These are phyloP conservation scores for Clonostachys chloroleuca DNA, from an alignment of 2,329 filamentous ascomycete species.

Conservation along the genomic window DNA sequence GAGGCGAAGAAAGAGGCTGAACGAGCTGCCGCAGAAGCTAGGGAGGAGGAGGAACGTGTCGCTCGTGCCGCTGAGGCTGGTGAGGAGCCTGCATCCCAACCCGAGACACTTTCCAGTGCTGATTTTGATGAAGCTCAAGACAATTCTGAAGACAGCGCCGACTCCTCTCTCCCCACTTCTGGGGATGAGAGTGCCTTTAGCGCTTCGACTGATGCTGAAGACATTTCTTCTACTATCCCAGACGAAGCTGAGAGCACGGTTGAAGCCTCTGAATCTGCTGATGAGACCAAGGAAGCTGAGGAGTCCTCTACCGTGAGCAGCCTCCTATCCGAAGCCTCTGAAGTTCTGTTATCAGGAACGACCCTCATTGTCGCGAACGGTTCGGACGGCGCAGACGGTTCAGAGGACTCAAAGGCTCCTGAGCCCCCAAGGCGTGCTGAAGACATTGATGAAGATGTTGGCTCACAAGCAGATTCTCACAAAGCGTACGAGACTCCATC, in stretches of 20 bases:
- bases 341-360: slow-evolving; percentile 13
- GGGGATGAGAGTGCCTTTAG: background rate
- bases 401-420: no score
- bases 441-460: no score
- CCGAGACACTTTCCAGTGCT: slow-evolving; percentile 6
- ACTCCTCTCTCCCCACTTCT: background rate
- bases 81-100: slow-evolving; percentile 2
- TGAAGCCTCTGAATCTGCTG: slow-evolving; percentile 2
- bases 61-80: slow-evolving; percentile 7
- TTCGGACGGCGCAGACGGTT: slow-evolving; percentile 9
- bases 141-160: background rate
- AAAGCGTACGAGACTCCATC: slow-evolving; percentile 14
- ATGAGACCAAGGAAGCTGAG: slow-evolving; percentile 3
- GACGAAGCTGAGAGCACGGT: slow-evolving; percentile 7
- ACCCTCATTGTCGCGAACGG: slow-evolving; percentile 15
- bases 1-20: slow-evolving; percentile 13
- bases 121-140: background rate
- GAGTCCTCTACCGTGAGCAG: slow-evolving; percentile 9
- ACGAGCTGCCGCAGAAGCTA: background rate
- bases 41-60: background rate
- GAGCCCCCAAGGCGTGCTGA: no score
- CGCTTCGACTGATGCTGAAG: background rate
- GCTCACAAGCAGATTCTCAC: background rate
- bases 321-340: slow-evolving; percentile 15
- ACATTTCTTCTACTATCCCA: slow-evolving; percentile 4